Evolutionary conservation across 2,329 filamentous ascomycete genomes (phyloP), one percentile per base, ranked within the genome.

Genomic region (Elsinoe arachidis): DNA sequence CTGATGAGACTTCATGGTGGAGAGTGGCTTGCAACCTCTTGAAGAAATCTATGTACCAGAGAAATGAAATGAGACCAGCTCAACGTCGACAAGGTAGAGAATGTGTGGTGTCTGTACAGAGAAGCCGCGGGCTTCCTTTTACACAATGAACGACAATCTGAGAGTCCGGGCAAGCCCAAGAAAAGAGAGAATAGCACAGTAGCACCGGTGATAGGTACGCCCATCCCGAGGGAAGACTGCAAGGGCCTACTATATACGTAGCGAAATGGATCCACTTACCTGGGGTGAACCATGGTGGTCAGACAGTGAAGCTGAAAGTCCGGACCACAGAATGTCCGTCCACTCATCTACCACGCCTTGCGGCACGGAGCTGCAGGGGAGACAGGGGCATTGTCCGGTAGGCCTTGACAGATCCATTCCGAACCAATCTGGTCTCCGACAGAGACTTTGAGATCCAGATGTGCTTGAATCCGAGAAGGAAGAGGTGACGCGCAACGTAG

Each of bases 211-310:
- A 10, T 34, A 23, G 17, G 33, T 21, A 21, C 9, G 49, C 14
- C 12, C 11, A 53, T 53, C 19, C 17, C 10, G 33, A n/a, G 12
- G 49, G 34, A 53, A 35, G 33, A 38, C 14, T 15, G 33, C 49
- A 53, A 53, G 49, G 49, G 23, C 49, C 30, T 38, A 15, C 33
- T 53, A 53, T 53, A 53, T 51, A 51, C 46, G 46, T 51, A 14
- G n/a, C 46, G 6, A 34, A 14, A 15, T 17, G 21, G 41, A 46
- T 46, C 17, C 41, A 46, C 41, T 46, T 26, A 46, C 41, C 19
- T 46, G 1, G 17, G 17, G 26, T 12, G 19, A 14, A 46, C 19
- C 19, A 17, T 12, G 26, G 34, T 34, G 46, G 17, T n/a, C 15
- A 51, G 26, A 23, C 30, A n/a, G 33, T 51, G 26, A 35, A 34